phyloP scores from a whole-genome alignment of 177 flowering plant species.

The Vitis hybrid region DNA sequence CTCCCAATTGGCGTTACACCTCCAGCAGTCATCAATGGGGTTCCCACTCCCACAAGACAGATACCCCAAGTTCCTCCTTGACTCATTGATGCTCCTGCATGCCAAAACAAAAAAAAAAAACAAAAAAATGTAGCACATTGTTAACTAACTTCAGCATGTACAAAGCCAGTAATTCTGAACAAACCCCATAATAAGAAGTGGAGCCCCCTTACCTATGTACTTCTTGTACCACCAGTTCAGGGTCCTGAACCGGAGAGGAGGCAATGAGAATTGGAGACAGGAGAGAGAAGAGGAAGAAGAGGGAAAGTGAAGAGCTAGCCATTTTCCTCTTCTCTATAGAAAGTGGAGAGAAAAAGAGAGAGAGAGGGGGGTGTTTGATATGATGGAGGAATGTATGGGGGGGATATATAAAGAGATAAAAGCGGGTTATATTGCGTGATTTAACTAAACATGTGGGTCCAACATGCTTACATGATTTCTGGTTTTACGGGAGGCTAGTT shows the following conservation, averaged over 20 bases:
- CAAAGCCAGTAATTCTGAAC: too few species aligned
- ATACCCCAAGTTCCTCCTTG: slow-evolving; percentile 68
- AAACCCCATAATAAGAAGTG: not conserved
- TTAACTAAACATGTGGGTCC: slow-evolving; percentile 53
- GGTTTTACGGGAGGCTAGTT: slow-evolving; percentile 35
- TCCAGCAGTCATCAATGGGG: slow-evolving; percentile 93
- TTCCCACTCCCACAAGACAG: slow-evolving; percentile 78
- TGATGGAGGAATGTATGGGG: slow-evolving; percentile 14
- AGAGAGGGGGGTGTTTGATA: slow-evolving; percentile 5
- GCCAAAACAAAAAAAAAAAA: slow-evolving; percentile 2
- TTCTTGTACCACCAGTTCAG: slow-evolving; percentile 57
- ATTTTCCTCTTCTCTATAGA: slow-evolving; percentile 9
- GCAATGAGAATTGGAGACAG: slow-evolving; percentile 32
- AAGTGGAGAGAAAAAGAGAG: slow-evolving; percentile 8
- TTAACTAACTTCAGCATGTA: not conserved
- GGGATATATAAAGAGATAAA: slow-evolving; percentile 48
- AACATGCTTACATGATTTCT: slow-evolving; percentile 32
- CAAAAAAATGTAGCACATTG: slow-evolving; percentile 1
- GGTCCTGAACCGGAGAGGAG: slow-evolving; percentile 41
- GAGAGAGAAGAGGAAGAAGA: slow-evolving; percentile 27
- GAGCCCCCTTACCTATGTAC: slow-evolving; percentile 52
- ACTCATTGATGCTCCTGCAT: slow-evolving; percentile 57
- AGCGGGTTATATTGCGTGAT: slow-evolving; percentile 44
- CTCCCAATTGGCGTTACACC: slow-evolving; percentile 85
- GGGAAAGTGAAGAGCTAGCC: slow-evolving; percentile 21